Evolutionary conservation across 768 basidiomycete genomes (phyloP).

Genomic region (Mrakia blollopis): DNA sequence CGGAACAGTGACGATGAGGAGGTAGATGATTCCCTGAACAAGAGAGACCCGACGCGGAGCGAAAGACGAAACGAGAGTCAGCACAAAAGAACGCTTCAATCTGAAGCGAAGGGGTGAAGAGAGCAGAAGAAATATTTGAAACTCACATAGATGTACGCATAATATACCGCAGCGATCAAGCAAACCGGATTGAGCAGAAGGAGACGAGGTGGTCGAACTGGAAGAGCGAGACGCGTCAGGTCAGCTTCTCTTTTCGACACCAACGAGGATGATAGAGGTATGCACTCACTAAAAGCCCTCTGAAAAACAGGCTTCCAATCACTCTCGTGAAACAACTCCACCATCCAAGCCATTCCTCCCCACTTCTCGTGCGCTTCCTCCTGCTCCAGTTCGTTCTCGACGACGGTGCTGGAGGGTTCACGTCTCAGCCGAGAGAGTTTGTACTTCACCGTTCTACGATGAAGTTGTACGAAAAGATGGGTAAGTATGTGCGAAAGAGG

Average conservation of each 20-base stretch:
- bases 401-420: not conserved
- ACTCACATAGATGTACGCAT: conserved; percentile 16
- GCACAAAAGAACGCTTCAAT: too few species aligned
- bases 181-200: conserved; percentile 26
- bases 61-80: too few species aligned
- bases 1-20: conserved; percentile 24
- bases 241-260: not conserved
- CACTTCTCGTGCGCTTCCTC: not conserved
- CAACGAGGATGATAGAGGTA: too few species aligned
- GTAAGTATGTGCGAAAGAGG: not conserved
- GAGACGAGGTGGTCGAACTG: conserved; percentile 27
- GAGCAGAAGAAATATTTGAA: too few species aligned
- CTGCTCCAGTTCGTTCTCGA: not conserved
- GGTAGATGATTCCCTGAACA: not conserved
- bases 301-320: conserved; percentile 19
- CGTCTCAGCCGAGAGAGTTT: conserved; percentile 4
- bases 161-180: conserved; percentile 8
- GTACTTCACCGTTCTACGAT: conserved; percentile 16
- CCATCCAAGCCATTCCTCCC: conserved; percentile 19
- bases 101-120: too few species aligned
- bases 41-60: too few species aligned
- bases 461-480: not conserved
- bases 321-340: conserved; percentile 4
- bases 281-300: conserved; percentile 29
- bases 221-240: not conserved